Evolutionary conservation across 352 stramenopile species (phyloP), one percentile per base, ranked within the genome.

Genomic region (Poterioochromonas sp.): DNA sequence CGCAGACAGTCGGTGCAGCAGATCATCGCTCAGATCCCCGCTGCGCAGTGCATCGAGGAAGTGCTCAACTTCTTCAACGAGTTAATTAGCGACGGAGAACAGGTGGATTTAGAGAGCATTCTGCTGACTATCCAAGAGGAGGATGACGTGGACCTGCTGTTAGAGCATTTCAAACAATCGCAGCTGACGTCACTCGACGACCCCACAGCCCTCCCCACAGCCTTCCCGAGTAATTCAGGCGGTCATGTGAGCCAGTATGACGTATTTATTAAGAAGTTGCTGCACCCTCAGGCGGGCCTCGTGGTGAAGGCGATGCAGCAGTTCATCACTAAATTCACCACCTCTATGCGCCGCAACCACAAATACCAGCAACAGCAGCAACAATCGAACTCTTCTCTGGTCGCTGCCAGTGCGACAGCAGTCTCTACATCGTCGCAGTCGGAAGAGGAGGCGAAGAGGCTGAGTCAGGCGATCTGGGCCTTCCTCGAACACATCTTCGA

Each of bases 251-350:
- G 8, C 65, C 20, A 76, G 5, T 84, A 85, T 41, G 69, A 85
- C 63, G 51, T 76, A 0, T 80, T 84, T 29, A 49, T 84, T 5
- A 64, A 84, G 58, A 84, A 84, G 63, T 65, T 84, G 0, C 40
- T 73, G 29, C 78, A 82, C 54, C 81, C 76, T 18, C 40, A 58
- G 20, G 81, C 81, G 1, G 54, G 76, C 5, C 71, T 82, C 49
- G 70, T 84, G 0, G 81, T 84, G 3, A 83, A 83, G 44, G 73
- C 68, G 20, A 41, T 84, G 40, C 77, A 84, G 64, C 81, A 84
- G 73, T 84, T 84, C 41, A 64, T 79, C 20, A 58, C 58, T 8
- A 43, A 71, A n/a, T 84, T 84, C 2, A 32, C 11, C 11, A 47
- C 5, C 34, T 12, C 8, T 53, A 20, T 53, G 8, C 44, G 44